phyloP scores from a whole-genome alignment of 495 filamentous ascomycete species.

The Elaphomyces granulatus region DNA sequence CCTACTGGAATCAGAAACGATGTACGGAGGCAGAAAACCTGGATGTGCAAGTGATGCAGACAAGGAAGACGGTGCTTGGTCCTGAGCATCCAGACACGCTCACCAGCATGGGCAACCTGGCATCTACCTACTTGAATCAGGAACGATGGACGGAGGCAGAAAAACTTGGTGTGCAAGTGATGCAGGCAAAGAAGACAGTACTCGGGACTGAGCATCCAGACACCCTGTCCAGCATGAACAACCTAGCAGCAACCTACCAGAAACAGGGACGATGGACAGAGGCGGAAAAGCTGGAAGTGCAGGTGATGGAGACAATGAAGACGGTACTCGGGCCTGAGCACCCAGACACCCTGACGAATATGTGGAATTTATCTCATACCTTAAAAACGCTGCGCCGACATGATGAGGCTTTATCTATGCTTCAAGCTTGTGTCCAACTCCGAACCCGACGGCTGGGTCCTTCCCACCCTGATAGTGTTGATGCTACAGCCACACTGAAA shows the following conservation, averaged over 20 bases:
- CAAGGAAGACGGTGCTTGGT: constrained; percentile 15
- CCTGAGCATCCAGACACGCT: constrained; percentile 29
- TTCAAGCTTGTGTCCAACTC: constrained; percentile 13
- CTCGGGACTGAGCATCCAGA: constrained; percentile 11
- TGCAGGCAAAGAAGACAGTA: constrained; percentile 13
- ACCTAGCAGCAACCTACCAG: constrained; percentile 4
- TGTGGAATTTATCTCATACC: not conserved
- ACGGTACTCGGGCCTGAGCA: constrained; percentile 1
- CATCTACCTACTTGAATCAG: constrained; percentile 4
- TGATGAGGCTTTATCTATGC: constrained; percentile 22
- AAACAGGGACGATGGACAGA: constrained; percentile 1
- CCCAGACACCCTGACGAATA: constrained; percentile 2
- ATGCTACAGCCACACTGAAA: too few relatives aligned
- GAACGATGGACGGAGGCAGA: constrained; percentile 17
- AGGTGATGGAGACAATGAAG: constrained; percentile 6
- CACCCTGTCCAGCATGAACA: not conserved
- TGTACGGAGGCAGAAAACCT: constrained; percentile 15
- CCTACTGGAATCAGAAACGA: constrained; percentile 17
- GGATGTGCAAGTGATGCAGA: constrained; percentile 8
- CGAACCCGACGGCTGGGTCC: constrained; percentile 4
- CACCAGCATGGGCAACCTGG: constrained; percentile 15
- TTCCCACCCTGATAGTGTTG: constrained; percentile 7
- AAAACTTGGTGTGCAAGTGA: not conserved
- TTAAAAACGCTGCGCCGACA: constrained; percentile 19
- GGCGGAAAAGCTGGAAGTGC: constrained; percentile 3